phyloP scores from a whole-genome alignment of 495 filamentous ascomycete species.

The Neurospora sublineolata region DNA sequence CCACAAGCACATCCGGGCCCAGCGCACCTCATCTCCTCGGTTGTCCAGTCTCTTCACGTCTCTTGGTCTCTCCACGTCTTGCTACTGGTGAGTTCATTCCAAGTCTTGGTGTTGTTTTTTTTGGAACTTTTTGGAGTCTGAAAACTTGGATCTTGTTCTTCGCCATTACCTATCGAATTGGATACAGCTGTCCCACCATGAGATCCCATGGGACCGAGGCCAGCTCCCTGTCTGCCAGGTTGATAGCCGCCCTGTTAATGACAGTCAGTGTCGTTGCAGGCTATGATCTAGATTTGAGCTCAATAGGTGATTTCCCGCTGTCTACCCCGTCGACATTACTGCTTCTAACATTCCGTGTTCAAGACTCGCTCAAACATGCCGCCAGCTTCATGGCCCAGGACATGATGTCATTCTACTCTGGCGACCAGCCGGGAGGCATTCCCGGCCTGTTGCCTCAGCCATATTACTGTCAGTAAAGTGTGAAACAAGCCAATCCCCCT shows the following conservation, averaged over 20 bases:
- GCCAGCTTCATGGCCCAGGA: conserved; percentile 48
- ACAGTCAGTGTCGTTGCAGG: conserved; percentile 6
- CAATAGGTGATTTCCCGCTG: conserved; percentile 13
- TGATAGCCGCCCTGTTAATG: conserved; percentile 5
- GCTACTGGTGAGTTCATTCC: not conserved
- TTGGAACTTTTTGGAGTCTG: not conserved
- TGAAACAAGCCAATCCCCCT: not conserved
- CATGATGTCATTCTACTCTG: conserved; percentile 59
- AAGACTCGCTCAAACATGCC: conserved; percentile 56
- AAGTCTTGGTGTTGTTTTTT: not conserved
- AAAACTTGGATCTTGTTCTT: not conserved
- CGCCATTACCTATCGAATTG: not conserved
- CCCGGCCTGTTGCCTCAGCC: conserved; percentile 31
- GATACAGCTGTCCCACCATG: not conserved
- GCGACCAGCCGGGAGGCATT: conserved; percentile 47
- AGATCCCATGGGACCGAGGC: not conserved
- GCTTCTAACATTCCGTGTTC: not conserved
- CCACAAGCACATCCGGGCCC: not conserved
- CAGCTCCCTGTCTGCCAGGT: not conserved
- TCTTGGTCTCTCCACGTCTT: not conserved
- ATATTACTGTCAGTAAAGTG: conserved; percentile 29
- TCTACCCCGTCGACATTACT: no score
- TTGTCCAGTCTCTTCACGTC: not conserved
- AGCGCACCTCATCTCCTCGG: not conserved
- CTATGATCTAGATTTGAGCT: conserved; percentile 21